Evolutionary conservation across 345 rosid species (phyloP), one percentile per base, ranked within the genome.

Genomic region (Citrus hindsii): DNA sequence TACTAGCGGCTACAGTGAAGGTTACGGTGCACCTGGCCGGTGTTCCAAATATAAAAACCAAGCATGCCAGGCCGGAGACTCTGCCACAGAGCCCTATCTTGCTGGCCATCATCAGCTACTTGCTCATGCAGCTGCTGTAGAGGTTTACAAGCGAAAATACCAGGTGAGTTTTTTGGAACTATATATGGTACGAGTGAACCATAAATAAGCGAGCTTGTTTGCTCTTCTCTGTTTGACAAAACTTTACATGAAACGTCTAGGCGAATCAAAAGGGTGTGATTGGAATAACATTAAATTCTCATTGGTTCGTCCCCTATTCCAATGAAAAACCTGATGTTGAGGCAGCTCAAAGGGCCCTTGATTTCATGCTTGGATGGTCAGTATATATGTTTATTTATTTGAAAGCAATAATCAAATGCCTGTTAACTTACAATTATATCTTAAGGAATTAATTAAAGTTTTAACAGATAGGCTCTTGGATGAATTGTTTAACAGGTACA

Each of bases 1-100:
- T 27, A 76, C 59, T 24, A 6, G 70, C 2, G 91, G 88, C 6
- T 83, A 88, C 30, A 79, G 67, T 37, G 42, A 5, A 21, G 91
- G 89, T 1, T 28, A 9, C 9, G 67, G 78, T 53, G 89, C 91
- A 56, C 91, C 88, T 0, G 88, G 89, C 3, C 76, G 88, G 62
- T 88, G 91, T 79, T 86, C 91, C 6, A 80, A 76, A 1, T 86
- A 77, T 71, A 1, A 19, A 10, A 14, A 48, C 33, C 33, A 53
- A 14, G 58, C 40, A 16, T 79, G 83, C 71, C 35, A 27, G 8
- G 67, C 25, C 2, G 85, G 83, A 2, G 63, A 83, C 42, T 79
- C 83, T 0, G 13, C 70, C 14, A 83, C 68, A 0, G 85, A 83
- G 71, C 85, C 85, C 0, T 76, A 83, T 18, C 13, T 64, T 46